These are phyloP conservation scores for Yamadazyma endophytica DNA, from an alignment of 805 yeast species.

Conservation along the genomic window DNA sequence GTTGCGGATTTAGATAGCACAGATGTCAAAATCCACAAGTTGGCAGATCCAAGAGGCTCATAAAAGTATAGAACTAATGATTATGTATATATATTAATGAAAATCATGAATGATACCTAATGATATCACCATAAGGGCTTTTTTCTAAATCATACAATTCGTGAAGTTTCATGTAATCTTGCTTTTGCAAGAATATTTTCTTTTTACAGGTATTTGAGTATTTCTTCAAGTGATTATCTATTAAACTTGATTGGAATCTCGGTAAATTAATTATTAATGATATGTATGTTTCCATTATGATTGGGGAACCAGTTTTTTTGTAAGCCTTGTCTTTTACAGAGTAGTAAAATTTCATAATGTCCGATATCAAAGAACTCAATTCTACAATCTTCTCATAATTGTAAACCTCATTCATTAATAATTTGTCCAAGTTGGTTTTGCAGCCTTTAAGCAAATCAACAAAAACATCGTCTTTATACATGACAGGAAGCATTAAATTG, in stretches of 20 bases:
- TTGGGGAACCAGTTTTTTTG: not conserved
- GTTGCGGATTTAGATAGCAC: constrained; percentile 53
- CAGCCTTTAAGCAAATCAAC: constrained; percentile 9
- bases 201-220: too few species aligned
- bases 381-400: constrained; percentile 4
- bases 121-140: constrained; percentile 2
- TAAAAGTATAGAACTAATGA: too few species aligned
- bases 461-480: constrained; percentile 13
- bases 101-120: not conserved
- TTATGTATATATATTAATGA: not conserved
- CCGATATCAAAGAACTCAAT: constrained; percentile 4
- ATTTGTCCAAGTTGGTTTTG: constrained; percentile 3
- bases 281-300: constrained; percentile 6
- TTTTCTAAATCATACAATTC: constrained; percentile 3
- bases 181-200: constrained; percentile 3
- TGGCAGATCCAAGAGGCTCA: constrained; percentile 35
- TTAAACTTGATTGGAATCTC: constrained; percentile 3
- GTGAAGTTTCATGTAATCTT: constrained; percentile 5
- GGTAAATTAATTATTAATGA: constrained; percentile 5
- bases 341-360: constrained; percentile 8
- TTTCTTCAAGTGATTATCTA: constrained; percentile 2
- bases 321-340: constrained; percentile 3
- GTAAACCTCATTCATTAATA: constrained; percentile 1
- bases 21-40: constrained; percentile 61
- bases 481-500: constrained; percentile 5